These are phyloP conservation scores for Diaporthe citriasiana DNA, from an alignment of 2,329 filamentous ascomycete species.

Conservation along the genomic window DNA sequence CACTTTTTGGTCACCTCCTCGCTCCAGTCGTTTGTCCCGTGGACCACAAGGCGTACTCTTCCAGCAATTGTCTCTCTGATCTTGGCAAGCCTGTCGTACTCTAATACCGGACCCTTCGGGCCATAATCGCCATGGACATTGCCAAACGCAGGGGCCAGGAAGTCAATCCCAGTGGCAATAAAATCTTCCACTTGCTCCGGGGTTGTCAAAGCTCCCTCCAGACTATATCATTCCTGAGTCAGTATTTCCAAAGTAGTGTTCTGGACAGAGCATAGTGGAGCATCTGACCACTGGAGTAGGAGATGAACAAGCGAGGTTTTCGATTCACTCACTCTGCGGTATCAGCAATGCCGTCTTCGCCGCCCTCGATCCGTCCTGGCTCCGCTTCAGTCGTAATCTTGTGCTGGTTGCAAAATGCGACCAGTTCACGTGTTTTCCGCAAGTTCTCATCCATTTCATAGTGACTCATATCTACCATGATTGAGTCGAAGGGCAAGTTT, in stretches of 20 bases:
- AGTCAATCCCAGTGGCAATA: slow-evolving; percentile 76
- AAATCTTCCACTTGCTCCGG: slow-evolving; percentile 74
- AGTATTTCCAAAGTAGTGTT: not conserved
- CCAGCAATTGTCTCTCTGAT: slow-evolving; percentile 27
- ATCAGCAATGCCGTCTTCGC: slow-evolving; percentile 77
- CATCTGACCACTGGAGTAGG: not conserved
- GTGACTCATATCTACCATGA: slow-evolving; percentile 84
- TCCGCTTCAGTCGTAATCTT: slow-evolving; percentile 80
- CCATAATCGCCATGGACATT: slow-evolving; percentile 76
- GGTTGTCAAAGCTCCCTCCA: slow-evolving; percentile 74
- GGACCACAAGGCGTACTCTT: slow-evolving; percentile 31
- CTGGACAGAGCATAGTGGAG: not conserved
- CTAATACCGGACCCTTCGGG: slow-evolving; percentile 30
- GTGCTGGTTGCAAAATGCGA: slow-evolving; percentile 72
- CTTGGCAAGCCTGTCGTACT: slow-evolving; percentile 45
- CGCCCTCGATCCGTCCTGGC: slow-evolving; percentile 75
- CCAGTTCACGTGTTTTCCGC: slow-evolving; percentile 72
- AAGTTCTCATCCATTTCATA: slow-evolving; percentile 80
- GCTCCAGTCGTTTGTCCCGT: slow-evolving; percentile 33
- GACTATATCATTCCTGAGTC: slow-evolving; percentile 30
- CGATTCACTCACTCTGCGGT: slow-evolving; percentile 61
- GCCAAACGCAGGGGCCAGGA: slow-evolving; percentile 76
- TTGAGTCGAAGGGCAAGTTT: slow-evolving; percentile 71
- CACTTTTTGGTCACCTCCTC: slow-evolving; percentile 36
- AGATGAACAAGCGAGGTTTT: not conserved